Evolutionary conservation across 2,329 filamentous ascomycete species (phyloP), one percentile per base, ranked within the genome.

Genomic region (Sarocladiaceae sp.): DNA sequence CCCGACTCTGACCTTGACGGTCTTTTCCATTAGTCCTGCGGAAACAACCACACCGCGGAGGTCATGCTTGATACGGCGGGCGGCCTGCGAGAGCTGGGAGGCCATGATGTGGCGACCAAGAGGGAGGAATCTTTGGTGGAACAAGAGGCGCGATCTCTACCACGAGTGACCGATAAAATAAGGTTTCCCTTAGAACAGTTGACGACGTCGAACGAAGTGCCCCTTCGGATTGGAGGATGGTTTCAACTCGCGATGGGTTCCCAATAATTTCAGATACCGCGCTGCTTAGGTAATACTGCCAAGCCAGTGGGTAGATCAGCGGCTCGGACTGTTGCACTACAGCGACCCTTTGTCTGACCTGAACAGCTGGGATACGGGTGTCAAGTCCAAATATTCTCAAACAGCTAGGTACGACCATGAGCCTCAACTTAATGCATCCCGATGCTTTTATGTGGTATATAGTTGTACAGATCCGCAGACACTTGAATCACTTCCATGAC

Each of bases 1-100:
- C 50, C 86, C 84, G 13, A 92, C 77, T 58, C 84, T 81, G 56
- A 92, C 88, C 70, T 88, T 91, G 53, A 91, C 87, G 2, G 88
- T 91, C 70, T 86, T 88, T 54, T 83, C 71, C 86, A 91, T 91
- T 54, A 85, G 77, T 18, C 88, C 89, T 6, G 88, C 83, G 37
- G 87, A 90, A 48, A 92, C 81, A 22, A 93, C 89, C 36, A 93
- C 82, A 56, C 87, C 87, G 55, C 78, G 76, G 53, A 83, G 65
- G 62, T 82, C 75, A 54, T 76, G 74, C 50, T 72, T 74, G 48
- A 74, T 72, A 51, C 67, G 69, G 51, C 69, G 70, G 53, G 72
- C 70, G 29, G 71, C 71, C 56, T 67, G 70, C 18, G 66, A 66
- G n/a, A 70, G 60, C 56, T 66, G 68, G 10, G 68, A 69, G 17